These are phyloP conservation scores for Mortierella hygrophila DNA, from an alignment of 192 early-diverging fungal species.

Conservation along the genomic window DNA sequence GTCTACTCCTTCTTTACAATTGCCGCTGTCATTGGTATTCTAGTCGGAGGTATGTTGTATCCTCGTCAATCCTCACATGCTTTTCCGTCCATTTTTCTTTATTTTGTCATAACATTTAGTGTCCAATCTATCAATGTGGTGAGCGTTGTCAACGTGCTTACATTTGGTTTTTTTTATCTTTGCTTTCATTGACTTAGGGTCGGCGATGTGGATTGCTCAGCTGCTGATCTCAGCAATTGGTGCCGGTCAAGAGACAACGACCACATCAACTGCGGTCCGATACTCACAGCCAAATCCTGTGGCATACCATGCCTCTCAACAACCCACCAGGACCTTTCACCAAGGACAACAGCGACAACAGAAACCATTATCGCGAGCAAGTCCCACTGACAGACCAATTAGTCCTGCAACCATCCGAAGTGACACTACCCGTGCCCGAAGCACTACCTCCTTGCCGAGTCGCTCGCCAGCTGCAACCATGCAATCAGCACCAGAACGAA, in stretches of 20 bases:
- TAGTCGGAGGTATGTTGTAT: constrained; percentile 37
- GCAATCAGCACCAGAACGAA: background rate
- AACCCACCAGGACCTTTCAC: background rate
- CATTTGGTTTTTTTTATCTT: background rate
- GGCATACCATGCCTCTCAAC: background rate
- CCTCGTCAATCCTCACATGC: background rate
- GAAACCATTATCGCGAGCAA: background rate
- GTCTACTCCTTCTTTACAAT: constrained; percentile 48
- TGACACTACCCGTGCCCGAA: background rate
- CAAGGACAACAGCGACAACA: background rate
- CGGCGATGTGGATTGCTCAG: constrained; percentile 45
- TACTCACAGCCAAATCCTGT: background rate
- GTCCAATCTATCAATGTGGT: no score
- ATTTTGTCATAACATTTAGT: background rate
- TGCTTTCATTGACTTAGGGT: background rate
- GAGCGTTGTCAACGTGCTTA: background rate
- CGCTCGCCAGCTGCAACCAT: background rate
- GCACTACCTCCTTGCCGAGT: background rate
- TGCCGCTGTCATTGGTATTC: constrained; percentile 41
- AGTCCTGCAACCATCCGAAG: background rate
- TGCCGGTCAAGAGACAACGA: constrained; percentile 6
- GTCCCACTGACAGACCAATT: background rate
- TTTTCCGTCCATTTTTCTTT: background rate
- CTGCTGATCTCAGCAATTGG: constrained; percentile 39
- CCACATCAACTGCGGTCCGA: background rate